Evolutionary conservation across 352 stramenopile species (phyloP), one percentile per base, ranked within the genome.

Genomic region (Salisapilia sapeloensis): DNA sequence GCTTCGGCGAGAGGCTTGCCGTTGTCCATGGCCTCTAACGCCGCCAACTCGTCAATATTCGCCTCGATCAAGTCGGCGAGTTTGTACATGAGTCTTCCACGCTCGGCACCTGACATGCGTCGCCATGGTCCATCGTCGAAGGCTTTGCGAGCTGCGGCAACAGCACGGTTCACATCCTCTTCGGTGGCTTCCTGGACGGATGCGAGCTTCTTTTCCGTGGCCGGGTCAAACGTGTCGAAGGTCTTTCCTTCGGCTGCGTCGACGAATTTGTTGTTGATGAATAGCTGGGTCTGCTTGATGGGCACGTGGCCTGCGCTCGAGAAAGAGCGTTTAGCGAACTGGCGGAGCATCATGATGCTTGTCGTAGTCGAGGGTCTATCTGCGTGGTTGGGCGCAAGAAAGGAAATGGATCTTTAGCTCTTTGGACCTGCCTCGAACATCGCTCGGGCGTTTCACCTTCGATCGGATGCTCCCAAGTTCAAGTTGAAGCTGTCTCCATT

Each of bases 11-110:
- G 48, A 4, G 92, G 84, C 46, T 98, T 98, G 22, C 93, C 93
- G 39, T 77, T 91, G 64, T 98, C 93, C 9, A 94, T 41, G 13
- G 87, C 92, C 53, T 97, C 93, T 1, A 97, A 66, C 17, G 48
- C 45, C 4, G 48, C 48, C 0, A 91, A 38, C 41, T 86, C 71
- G 39, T 69, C 62, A 2, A 49, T 52, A 40, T 80, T 65, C 34
- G 65, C 20, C 22, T 64, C 48, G 13, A 77, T 61, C 37, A 75
- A 45, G 13, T 75, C 60, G 0, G 56, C 51, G 3, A 70, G 50
- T 17, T 41, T 44, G 35, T 48, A 46, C 2, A 79, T 50, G 4
- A 74, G 35, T 14, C 38, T 38, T 4, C 56, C 57, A 14, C 56
- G 64, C 29, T 56, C 42, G 6, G 44, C n/a, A 0, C 50, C 41